Percentiles rank a stretch among this genome's conserved stretches.
These are phyloP conservation scores for Ulmus americana DNA, from an alignment of 331 rosid species.

Conservation along the genomic window DNA sequence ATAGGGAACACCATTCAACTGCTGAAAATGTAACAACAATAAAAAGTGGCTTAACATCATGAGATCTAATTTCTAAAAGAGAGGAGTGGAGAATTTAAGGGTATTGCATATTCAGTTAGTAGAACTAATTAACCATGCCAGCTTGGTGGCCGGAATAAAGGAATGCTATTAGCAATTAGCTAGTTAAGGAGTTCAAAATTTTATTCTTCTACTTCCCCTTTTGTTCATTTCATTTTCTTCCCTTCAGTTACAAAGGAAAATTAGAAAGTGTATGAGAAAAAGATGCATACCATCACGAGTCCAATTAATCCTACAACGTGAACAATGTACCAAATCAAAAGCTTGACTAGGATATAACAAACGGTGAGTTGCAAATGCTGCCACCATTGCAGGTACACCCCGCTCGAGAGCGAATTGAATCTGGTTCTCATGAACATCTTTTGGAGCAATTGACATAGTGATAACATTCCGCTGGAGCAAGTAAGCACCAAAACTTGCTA, in stretches of 20 bases:
- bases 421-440: conserved; percentile 95
- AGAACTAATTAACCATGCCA: neutral
- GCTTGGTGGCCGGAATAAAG: neutral
- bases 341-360: conserved; percentile 89
- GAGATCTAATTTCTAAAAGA: neutral
- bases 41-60: neutral
- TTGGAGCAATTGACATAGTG: conserved; percentile 89
- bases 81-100: neutral
- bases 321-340: conserved; percentile 92
- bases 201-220: conserved; percentile 10
- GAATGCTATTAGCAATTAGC: neutral
- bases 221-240: neutral
- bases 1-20: neutral
- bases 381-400: conserved; percentile 90
- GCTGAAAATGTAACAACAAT: neutral
- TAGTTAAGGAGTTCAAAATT: conserved; percentile 9
- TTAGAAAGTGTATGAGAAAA: conserved; percentile 10
- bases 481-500: conserved; percentile 96
- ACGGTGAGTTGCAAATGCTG: conserved; percentile 81
- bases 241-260: conserved; percentile 16
- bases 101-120: neutral
- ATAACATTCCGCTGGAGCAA: conserved; percentile 61
- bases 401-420: conserved; percentile 98
- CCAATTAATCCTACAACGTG: conserved; percentile 92
- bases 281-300: conserved; percentile 74